Evolutionary conservation across 768 basidiomycete species (phyloP), one percentile per base, ranked within the genome.

Genomic region (Boletus subcaerulescens): DNA sequence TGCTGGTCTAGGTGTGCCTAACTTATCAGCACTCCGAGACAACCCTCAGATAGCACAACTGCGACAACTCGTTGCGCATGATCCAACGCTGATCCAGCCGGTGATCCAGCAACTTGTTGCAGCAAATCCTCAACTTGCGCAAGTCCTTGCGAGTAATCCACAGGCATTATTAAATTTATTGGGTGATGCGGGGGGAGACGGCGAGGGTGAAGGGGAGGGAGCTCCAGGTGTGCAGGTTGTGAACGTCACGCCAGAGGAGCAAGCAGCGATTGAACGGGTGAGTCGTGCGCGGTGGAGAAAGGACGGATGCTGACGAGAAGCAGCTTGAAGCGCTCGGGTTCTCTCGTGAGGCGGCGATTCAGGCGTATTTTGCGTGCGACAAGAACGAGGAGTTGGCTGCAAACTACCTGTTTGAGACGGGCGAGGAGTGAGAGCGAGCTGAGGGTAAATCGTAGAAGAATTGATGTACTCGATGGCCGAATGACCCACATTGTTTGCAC

Each of bases 331-430:
- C 76, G 1, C 83, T 98, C 44, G 96, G 97, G 1, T 98, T 99
- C 71, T 71, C 90, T 17, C 81, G 92, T 39, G 79, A 93, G 42
- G 76, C 77, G 0, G 96, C 80, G n/a, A 74, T 95, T 35, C 84
- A 98, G 71, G 97, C 97, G 1, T 99, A 91, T 73, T 83, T 96
- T 67, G 90, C 87, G 2, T 98, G 95, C 71, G 97, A 93, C 70
- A 93, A 91, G 80, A 93, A 98, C 66, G 97, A 98, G 73, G 93
- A 98, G 67, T 74, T 95, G 18, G 94, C 97, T 10, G 97, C 96
- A 14, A 97, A 97, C 66, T 96, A 87, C 64, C 71, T 98, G 63
- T 95, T 98, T 59, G 94, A 53, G 15, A 10, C 1, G 39, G n/a
- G 4, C 7, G 52, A 24, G 1, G 85, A 81, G 17, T 60, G 31